phyloP scores from a whole-genome alignment of 2,329 filamentous ascomycete species.

The Colletotrichum melonis region DNA sequence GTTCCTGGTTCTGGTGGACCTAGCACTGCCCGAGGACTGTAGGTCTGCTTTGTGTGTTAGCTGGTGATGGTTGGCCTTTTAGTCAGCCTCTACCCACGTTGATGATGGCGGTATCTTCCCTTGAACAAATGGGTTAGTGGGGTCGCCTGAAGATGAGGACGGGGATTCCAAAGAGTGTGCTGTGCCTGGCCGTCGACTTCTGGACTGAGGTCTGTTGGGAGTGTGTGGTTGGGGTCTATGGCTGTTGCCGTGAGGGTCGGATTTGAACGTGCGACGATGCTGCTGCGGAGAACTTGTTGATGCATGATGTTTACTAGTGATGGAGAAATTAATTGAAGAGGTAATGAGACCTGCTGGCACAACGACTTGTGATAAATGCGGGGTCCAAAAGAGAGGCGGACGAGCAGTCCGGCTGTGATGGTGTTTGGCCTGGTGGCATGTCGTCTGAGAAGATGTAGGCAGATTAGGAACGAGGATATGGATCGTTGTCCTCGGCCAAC shows the following conservation, averaged over 20 bases:
- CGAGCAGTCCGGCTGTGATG: constrained; percentile 4
- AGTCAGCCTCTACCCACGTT: background rate
- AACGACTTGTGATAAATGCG: constrained; percentile 13
- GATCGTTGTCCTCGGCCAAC: background rate
- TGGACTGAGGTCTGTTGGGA: constrained; percentile 3
- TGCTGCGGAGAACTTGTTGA: constrained; percentile 15
- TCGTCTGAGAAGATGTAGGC: background rate
- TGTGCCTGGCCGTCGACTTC: constrained; percentile 20
- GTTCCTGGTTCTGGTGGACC: background rate
- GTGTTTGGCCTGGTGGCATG: constrained; percentile 5
- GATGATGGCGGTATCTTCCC: background rate
- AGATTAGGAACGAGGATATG: background rate
- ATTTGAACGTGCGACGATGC: constrained; percentile 7
- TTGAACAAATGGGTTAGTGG: background rate
- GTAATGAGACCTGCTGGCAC: background rate
- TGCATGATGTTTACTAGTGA: constrained; percentile 5
- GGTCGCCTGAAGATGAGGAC: background rate
- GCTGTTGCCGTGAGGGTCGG: constrained; percentile 5
- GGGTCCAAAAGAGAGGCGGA: constrained; percentile 26
- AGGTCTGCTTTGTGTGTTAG: background rate
- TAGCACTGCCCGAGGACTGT: background rate
- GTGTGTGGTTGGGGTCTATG: constrained; percentile 2
- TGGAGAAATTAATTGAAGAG: background rate
- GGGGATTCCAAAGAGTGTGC: background rate
- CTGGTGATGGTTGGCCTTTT: background rate